Base-by-base conservation (phyloP, 176 grass and related monocot species). In the Oryza longistaminata region DNA sequence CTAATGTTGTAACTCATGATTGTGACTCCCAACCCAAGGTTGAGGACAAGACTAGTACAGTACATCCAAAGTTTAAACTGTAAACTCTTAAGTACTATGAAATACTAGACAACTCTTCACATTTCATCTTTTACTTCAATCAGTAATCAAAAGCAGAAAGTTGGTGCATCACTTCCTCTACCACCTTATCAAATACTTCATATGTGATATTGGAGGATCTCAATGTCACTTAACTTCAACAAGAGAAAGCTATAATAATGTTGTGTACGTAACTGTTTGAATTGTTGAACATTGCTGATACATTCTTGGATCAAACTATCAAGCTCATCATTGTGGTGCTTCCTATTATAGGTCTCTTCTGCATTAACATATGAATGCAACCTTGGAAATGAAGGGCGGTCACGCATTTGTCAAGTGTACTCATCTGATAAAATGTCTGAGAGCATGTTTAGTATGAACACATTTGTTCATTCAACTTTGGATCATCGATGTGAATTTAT, bases 161-260 rank as follows among this genome's bases (percentile, higher is more conserved):
- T 40, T 83, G 71, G 2, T 10, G 52, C 15, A 4, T 58, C 58
- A 62, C 9, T 62, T 62, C n/a, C 7, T 22, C 19, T 22, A 22
- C 58, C 58, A 22, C 21, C 21, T 61, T 55, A 55, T 61, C 58
- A 22, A 22, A 9, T 61, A 53, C 42, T 66, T 15, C 4, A 64
- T 34, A 39, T 75, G 60, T 27, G 52, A 42, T 83, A 37, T 74
- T 66, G 82, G 27, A 75, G 74, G 37, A 66, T 50, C 12, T 52
- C 6, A 25, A 24, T 53, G 22, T 8, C 17, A 35, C 26, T 34
- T 64, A 5, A 12, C 9, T 24, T 34, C 48, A 58, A n/a, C 10
- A 61, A 25, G 5, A 73, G 3, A 33, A 29, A 46, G 6, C 39
- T 0, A 5, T 33, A 11, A 11, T 45, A 37, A 83, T 74, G 24